phyloP scores from a whole-genome alignment of 306 rosid genomes.

The Vigna mungo region DNA sequence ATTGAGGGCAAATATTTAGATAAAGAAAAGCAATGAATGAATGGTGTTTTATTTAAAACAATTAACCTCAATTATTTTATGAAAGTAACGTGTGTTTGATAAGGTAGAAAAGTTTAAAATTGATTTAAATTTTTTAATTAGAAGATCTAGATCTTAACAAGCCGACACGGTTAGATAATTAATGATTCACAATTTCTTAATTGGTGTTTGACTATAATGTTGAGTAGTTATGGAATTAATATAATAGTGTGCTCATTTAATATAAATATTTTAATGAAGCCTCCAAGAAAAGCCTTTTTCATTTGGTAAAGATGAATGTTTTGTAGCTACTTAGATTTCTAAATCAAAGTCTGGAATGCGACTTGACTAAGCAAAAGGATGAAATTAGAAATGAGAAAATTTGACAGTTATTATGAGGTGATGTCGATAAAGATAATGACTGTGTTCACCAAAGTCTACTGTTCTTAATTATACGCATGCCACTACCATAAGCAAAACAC shows the following conservation, averaged over 20 bases:
- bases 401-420: conserved; percentile 34
- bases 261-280: conserved; percentile 11
- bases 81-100: conserved; percentile 32
- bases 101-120: neutral
- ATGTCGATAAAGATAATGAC: conserved; percentile 41
- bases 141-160: conserved; percentile 10
- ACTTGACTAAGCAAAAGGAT: conserved; percentile 41
- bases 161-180: conserved; percentile 37
- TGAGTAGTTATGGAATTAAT: conserved; percentile 17
- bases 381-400: conserved; percentile 37
- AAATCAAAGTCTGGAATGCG: conserved; percentile 22
- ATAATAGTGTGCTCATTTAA: conserved; percentile 7
- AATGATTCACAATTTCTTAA: neutral
- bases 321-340: conserved; percentile 9
- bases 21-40: no score
- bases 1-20: no score
- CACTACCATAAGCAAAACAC: neutral
- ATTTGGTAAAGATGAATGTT: conserved; percentile 15
- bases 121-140: neutral
- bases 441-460: conserved; percentile 34
- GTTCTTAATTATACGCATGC: neutral
- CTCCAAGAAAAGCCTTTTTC: conserved; percentile 42
- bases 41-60: no score
- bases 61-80: neutral
- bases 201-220: conserved; percentile 29